phyloP scores from a whole-genome alignment of 257 asterid genomes.

The Solanum appendiculatum region DNA sequence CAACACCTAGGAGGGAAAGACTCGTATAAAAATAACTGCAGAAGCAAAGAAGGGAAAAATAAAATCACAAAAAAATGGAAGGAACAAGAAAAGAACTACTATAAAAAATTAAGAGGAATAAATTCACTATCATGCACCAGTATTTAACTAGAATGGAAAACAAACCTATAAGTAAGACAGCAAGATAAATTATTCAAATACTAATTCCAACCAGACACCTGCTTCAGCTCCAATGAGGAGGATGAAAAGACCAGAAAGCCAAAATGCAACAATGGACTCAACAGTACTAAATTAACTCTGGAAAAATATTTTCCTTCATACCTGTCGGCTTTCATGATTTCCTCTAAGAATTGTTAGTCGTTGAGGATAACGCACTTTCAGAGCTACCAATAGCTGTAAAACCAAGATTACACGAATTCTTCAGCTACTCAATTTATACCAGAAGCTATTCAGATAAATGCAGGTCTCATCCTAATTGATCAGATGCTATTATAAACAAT shows the following conservation, averaged over 20 bases:
- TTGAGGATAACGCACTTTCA: constrained; percentile 55
- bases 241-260: background rate
- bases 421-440: background rate
- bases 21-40: background rate
- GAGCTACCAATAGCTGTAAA: constrained; percentile 53
- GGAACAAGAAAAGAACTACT: background rate
- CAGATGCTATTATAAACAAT: background rate
- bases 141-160: background rate
- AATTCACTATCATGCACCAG: background rate
- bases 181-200: background rate
- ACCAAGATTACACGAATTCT: background rate
- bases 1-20: background rate
- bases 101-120: background rate
- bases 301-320: background rate
- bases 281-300: background rate
- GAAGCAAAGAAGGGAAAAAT: background rate
- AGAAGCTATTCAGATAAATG: background rate
- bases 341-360: constrained; percentile 32
- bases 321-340: constrained; percentile 19
- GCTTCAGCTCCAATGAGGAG: background rate
- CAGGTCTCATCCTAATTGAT: background rate
- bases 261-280: background rate
- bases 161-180: background rate
- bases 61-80: background rate
- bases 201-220: background rate